These are phyloP conservation scores for Spiromastix sp. DNA, from an alignment of 2,329 filamentous ascomycete species.

Conservation along the genomic window DNA sequence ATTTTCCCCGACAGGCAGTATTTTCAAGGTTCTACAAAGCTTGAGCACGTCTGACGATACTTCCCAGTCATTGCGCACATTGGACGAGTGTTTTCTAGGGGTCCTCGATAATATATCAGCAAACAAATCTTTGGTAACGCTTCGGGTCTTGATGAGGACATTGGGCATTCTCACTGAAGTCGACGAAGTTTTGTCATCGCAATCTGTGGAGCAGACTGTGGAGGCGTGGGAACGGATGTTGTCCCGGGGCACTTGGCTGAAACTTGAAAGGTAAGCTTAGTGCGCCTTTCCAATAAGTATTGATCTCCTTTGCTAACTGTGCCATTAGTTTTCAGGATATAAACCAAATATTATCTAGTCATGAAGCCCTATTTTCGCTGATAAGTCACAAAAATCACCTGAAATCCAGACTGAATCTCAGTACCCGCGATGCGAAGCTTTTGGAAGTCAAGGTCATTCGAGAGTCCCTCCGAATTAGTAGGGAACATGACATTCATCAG, in stretches of 20 bases:
- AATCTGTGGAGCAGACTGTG: conserved; percentile 50
- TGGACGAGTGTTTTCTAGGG: conserved; percentile 51
- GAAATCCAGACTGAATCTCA: conserved; percentile 50
- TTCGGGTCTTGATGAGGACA: conserved; percentile 50
- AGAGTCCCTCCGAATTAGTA: conserved; percentile 62
- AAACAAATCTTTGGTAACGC: conserved; percentile 29
- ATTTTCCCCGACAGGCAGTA: conserved; percentile 53
- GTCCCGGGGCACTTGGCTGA: conserved; percentile 65
- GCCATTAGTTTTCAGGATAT: conserved; percentile 48
- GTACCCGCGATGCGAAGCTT: conserved; percentile 53
- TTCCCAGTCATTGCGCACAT: conserved; percentile 41
- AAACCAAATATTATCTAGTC: conserved; percentile 67
- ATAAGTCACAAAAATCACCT: conserved; percentile 61
- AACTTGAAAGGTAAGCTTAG: conserved; percentile 58
- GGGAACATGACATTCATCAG: conserved; percentile 71
- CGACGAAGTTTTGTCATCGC: conserved; percentile 60
- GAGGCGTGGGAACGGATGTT: conserved; percentile 54
- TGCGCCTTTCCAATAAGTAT: neutral
- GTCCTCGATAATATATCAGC: conserved; percentile 32
- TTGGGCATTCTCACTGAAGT: conserved; percentile 72
- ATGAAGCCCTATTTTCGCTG: conserved; percentile 72
- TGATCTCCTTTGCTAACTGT: neutral
- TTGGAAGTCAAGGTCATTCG: conserved; percentile 70
- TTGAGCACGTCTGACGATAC: conserved; percentile 57
- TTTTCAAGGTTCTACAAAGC: conserved; percentile 74